A percentile compares a stretch with the other conserved stretches of the same genome.
These are phyloP conservation scores for Exophiala aquamarina DNA, from an alignment of 2,329 filamentous ascomycete genomes.

Conservation along the genomic window DNA sequence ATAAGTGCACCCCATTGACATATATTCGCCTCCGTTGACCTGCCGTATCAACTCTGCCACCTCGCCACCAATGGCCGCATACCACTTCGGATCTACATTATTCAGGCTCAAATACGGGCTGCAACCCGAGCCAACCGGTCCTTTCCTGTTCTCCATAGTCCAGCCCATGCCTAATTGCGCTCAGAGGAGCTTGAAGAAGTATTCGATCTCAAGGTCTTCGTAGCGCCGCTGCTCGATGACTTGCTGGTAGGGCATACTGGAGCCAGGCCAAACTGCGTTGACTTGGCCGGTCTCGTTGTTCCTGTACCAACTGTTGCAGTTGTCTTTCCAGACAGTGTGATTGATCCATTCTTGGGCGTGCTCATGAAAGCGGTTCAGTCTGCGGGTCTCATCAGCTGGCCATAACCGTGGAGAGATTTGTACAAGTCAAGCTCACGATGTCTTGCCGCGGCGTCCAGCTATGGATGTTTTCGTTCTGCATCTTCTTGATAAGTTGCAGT, in stretches of 20 bases:
- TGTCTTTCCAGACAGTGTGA: constrained; percentile 48
- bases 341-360: constrained; percentile 47
- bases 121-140: too few relatives aligned
- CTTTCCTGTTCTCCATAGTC: constrained; percentile 15
- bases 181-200: constrained; percentile 30
- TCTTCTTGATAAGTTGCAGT: constrained; percentile 38
- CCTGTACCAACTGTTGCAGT: constrained; percentile 42
- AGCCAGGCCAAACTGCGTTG: constrained; percentile 51
- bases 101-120: too few relatives aligned
- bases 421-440: too few relatives aligned
- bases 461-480: constrained; percentile 43
- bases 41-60: too few relatives aligned
- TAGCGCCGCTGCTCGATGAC: constrained; percentile 40
- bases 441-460: constrained; percentile 35
- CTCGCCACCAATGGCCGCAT: too few relatives aligned
- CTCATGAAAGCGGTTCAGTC: too few relatives aligned
- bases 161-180: constrained; percentile 37
- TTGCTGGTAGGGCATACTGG: constrained; percentile 49
- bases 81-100: too few relatives aligned
- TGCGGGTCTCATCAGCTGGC: too few relatives aligned
- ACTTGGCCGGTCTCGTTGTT: constrained; percentile 47
- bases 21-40: too few relatives aligned
- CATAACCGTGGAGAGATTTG: too few relatives aligned
- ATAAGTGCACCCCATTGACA: too few relatives aligned
- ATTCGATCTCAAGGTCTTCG: constrained; percentile 45